Percentiles rank a stretch among this genome's conserved stretches.
Conservation (phyloP, 2,329 filamentous ascomycete species). For the Claviceps monticola region DNA sequence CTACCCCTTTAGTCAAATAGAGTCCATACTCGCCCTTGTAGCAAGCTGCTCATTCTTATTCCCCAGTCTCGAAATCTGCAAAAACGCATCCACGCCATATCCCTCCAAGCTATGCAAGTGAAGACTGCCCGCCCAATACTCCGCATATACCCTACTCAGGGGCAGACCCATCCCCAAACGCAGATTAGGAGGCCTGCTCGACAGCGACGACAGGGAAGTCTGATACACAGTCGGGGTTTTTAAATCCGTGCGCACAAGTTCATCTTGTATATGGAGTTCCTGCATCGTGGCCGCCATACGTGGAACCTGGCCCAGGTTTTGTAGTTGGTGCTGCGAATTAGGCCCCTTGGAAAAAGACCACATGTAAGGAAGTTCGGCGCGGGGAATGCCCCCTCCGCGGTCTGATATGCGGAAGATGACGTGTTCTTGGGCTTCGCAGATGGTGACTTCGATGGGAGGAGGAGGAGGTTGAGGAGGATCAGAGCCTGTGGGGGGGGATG, state of each 20-base stretch:
- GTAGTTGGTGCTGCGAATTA: slow-evolving; percentile 59
- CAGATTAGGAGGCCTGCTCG: slow-evolving; percentile 71
- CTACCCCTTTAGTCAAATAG: slow-evolving; percentile 30
- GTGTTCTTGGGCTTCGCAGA: slow-evolving; percentile 88
- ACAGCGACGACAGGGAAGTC: slow-evolving; percentile 65
- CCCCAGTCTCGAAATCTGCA: slow-evolving; percentile 90
- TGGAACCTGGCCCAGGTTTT: slow-evolving; percentile 76
- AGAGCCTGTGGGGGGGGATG: slow-evolving; percentile 45
- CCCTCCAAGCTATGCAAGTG: slow-evolving; percentile 88
- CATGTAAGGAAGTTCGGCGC: slow-evolving; percentile 71
- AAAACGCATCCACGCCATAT: slow-evolving; percentile 88
- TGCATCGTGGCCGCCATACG: slow-evolving; percentile 89
- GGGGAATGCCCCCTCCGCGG: slow-evolving; percentile 80
- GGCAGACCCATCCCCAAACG: slow-evolving; percentile 86
- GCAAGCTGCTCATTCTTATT: slow-evolving; percentile 96
- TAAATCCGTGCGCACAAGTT: slow-evolving; percentile 26
- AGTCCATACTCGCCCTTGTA: slow-evolving; percentile 63
- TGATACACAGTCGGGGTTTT: slow-evolving; percentile 26
- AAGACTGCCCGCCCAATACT: slow-evolving; percentile 92
- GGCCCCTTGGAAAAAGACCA: slow-evolving; percentile 97
- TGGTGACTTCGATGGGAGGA: slow-evolving; percentile 81
- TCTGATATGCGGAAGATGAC: slow-evolving; percentile 95
- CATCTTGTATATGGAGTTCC: slow-evolving; percentile 49
- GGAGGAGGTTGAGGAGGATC: slow-evolving; percentile 42
- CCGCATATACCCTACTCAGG: slow-evolving; percentile 85